Conservation (phyloP, 192 early-diverging fungal genomes). For the Phlyctochytrium planicorne region DNA sequence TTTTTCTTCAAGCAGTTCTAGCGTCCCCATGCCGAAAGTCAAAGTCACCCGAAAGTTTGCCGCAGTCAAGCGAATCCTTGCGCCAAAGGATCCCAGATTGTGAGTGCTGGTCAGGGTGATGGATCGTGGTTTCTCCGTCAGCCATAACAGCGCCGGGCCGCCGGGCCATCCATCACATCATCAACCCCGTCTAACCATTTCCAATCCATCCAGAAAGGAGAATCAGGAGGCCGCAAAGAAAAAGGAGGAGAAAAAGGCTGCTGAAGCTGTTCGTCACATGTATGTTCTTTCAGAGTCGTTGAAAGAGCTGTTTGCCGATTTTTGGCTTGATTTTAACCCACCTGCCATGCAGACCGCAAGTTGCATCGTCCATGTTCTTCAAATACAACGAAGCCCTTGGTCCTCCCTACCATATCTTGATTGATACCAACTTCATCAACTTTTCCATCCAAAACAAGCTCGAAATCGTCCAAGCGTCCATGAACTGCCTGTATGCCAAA, state of each 20-base stretch:
- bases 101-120: slow-evolving; percentile 41
- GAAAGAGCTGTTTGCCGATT: neutral
- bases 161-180: too few relatives aligned
- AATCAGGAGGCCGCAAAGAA: slow-evolving; percentile 17
- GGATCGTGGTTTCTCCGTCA: too few relatives aligned
- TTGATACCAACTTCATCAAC: slow-evolving; percentile 99
- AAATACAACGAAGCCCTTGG: slow-evolving; percentile 92
- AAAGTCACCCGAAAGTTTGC: slow-evolving; percentile 94
- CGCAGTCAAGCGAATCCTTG: slow-evolving; percentile 88
- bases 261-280: slow-evolving; percentile 72
- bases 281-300: slow-evolving; percentile 43
- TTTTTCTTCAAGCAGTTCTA: too few relatives aligned
- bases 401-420: slow-evolving; percentile 93
- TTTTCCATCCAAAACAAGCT: slow-evolving; percentile 99
- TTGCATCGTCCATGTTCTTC: slow-evolving; percentile 94
- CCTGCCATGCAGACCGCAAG: slow-evolving; percentile 65
- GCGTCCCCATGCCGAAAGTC: slow-evolving; percentile 70
- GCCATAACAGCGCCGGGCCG: too few relatives aligned
- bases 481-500: slow-evolving; percentile 99
- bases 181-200: too few relatives aligned
- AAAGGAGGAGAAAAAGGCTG: slow-evolving; percentile 62
- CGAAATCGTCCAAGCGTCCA: slow-evolving; percentile 94
- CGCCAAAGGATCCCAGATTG: slow-evolving; percentile 86
- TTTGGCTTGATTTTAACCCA: neutral
- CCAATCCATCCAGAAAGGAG: neutral